Conservation (phyloP, 768 basidiomycete genomes). For the Russula olivacea region DNA sequence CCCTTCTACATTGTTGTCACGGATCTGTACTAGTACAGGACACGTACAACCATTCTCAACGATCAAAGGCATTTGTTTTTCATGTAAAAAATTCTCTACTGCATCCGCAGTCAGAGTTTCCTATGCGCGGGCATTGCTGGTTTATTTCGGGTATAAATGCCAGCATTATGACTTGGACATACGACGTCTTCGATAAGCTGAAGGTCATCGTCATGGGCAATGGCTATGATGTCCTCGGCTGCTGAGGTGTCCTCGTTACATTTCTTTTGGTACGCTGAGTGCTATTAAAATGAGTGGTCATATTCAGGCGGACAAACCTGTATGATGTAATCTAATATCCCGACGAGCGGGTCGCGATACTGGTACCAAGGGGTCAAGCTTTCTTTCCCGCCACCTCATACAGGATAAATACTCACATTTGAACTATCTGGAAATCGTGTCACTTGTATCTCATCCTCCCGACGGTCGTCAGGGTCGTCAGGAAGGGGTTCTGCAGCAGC, state of each 20-base stretch:
- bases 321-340: constrained; percentile 12
- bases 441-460: background rate
- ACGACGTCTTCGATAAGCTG: constrained; percentile 6
- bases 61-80: background rate
- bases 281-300: background rate
- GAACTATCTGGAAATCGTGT: background rate
- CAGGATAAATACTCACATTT: background rate
- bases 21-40: background rate
- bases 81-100: constrained; percentile 1
- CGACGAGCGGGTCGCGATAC: constrained; percentile 13
- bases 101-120: constrained; percentile 4
- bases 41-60: constrained; percentile 8
- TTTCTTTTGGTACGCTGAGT: background rate
- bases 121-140: background rate
- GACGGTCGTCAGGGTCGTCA: background rate
- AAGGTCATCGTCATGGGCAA: constrained; percentile 19
- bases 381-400: background rate
- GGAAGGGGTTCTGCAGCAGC: constrained; percentile 8
- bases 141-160: no score
- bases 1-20: no score
- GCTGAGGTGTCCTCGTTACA: background rate
- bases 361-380: background rate
- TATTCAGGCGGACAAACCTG: background rate
- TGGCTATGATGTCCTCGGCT: background rate
- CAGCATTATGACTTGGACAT: background rate